A percentile compares a stretch with the other conserved stretches of the same genome.
These are phyloP conservation scores for Aphanomyces astaci DNA, from an alignment of 352 stramenopile genomes.

Conservation along the genomic window DNA sequence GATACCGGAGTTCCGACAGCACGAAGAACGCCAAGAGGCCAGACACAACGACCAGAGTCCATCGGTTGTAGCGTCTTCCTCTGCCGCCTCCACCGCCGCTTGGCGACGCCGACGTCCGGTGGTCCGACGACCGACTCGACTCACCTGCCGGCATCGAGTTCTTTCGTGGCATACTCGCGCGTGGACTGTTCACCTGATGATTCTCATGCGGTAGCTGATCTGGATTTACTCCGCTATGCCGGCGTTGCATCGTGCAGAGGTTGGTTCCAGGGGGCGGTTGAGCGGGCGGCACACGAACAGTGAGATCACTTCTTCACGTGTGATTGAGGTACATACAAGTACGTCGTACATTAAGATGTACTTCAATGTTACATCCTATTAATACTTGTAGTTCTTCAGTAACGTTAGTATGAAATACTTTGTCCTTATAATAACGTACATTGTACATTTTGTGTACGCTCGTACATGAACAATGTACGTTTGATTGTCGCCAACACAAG, in stretches of 20 bases:
- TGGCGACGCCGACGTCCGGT: background rate
- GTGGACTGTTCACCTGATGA: background rate
- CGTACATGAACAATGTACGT: background rate
- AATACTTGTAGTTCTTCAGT: background rate
- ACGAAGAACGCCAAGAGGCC: slow-evolving; percentile 14
- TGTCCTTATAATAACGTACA: background rate
- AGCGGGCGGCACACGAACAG: background rate
- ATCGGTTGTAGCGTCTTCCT: background rate
- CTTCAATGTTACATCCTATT: too few relatives aligned
- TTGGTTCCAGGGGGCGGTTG: background rate
- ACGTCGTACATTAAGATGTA: background rate
- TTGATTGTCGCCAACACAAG: background rate
- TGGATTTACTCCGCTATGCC: slow-evolving; percentile 14
- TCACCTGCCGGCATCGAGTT: background rate
- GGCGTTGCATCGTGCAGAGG: slow-evolving; percentile 15
- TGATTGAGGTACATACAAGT: background rate
- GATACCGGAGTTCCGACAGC: slow-evolving; percentile 14
- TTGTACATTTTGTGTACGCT: background rate
- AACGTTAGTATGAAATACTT: background rate
- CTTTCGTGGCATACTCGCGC: background rate
- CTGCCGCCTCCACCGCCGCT: background rate
- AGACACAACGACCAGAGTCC: slow-evolving; percentile 1
- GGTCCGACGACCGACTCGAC: background rate
- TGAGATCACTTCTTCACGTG: background rate
- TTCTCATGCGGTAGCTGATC: background rate